These are phyloP conservation scores for Fusarium udum DNA, from an alignment of 2,329 filamentous ascomycete species.

Conservation along the genomic window DNA sequence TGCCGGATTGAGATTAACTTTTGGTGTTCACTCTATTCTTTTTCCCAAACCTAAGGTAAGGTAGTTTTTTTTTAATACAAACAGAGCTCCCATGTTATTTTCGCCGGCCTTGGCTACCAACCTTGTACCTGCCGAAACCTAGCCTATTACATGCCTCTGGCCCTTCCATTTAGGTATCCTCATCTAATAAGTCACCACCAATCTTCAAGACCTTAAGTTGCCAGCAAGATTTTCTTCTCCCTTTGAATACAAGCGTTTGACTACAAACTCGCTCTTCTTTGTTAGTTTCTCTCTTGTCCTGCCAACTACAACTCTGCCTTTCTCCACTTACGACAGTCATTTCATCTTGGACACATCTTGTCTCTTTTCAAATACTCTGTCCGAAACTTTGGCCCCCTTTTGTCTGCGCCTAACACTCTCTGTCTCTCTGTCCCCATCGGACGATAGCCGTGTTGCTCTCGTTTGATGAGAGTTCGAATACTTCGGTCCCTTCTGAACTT, in stretches of 20 bases:
- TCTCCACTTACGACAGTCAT: neutral
- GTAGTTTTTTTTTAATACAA: neutral
- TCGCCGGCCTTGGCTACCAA: conserved; percentile 7
- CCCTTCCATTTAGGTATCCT: conserved; percentile 31
- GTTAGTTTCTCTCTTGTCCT: neutral
- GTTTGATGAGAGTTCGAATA: conserved; percentile 18
- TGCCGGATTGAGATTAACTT: conserved; percentile 3
- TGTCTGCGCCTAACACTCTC: conserved; percentile 21
- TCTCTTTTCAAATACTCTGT: conserved; percentile 17
- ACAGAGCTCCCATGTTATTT: conserved; percentile 4
- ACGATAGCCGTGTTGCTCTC: conserved; percentile 16
- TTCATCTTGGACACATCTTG: conserved; percentile 15
- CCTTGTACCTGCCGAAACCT: conserved; percentile 5
- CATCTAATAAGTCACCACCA: conserved; percentile 23
- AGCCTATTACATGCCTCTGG: conserved; percentile 16
- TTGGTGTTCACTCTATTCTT: neutral
- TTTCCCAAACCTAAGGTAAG: neutral
- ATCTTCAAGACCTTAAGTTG: neutral
- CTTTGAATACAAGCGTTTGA: neutral
- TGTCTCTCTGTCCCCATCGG: conserved; percentile 23
- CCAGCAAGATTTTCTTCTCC: neutral
- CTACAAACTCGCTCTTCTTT: conserved; percentile 6
- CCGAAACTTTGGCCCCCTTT: conserved; percentile 28
- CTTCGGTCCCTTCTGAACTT: neutral
- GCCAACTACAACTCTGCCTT: neutral